Conservation (phyloP, 1,139 yeast species). For the Debaryomyces psychrophilus region DNA sequence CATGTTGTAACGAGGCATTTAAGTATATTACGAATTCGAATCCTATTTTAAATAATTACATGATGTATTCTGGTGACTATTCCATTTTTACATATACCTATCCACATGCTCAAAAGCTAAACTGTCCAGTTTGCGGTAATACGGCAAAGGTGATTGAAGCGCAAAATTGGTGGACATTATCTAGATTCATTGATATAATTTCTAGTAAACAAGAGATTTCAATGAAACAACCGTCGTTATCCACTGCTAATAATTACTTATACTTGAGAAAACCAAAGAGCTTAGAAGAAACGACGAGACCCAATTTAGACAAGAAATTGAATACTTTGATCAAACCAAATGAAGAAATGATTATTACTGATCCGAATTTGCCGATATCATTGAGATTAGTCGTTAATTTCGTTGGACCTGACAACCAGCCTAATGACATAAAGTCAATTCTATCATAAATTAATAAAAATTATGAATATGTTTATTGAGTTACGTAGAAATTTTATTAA, state of each 20-base stretch:
- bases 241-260: slow-evolving; percentile 44
- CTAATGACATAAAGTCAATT: slow-evolving; percentile 13
- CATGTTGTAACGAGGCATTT: slow-evolving; percentile 86
- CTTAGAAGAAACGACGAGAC: slow-evolving; percentile 52
- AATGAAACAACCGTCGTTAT: slow-evolving; percentile 53
- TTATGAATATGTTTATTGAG: not conserved
- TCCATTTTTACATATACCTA: slow-evolving; percentile 77
- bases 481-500: not conserved
- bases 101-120: slow-evolving; percentile 57
- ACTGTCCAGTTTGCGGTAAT: slow-evolving; percentile 78
- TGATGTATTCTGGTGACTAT: slow-evolving; percentile 85
- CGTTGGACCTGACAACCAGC: slow-evolving; percentile 25
- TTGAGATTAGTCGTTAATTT: slow-evolving; percentile 30
- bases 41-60: slow-evolving; percentile 74
- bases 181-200: slow-evolving; percentile 50
- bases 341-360: slow-evolving; percentile 62
- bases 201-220: slow-evolving; percentile 39
- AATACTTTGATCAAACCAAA: slow-evolving; percentile 40
- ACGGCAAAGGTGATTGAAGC: slow-evolving; percentile 37
- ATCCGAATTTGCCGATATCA: slow-evolving; percentile 55
- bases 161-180: slow-evolving; percentile 46
- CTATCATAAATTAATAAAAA: slow-evolving; percentile 6
- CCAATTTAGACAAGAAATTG: slow-evolving; percentile 45
- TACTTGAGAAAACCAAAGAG: slow-evolving; percentile 56
- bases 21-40: slow-evolving; percentile 72